phyloP scores from a whole-genome alignment of 2,329 filamentous ascomycete genomes.

The Cercospora beticola region DNA sequence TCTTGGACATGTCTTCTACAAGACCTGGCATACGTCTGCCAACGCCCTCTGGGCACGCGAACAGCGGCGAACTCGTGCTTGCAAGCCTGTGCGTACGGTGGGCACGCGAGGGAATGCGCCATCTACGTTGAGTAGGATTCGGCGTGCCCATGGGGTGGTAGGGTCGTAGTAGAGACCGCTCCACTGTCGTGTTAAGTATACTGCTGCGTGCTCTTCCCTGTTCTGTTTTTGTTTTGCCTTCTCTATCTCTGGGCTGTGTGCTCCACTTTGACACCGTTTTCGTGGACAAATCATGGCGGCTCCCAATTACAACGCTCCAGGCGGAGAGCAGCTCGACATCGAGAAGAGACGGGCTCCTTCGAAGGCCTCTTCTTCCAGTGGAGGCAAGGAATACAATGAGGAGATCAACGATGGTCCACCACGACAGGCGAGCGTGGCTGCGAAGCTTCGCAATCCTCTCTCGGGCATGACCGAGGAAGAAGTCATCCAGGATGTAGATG shows the following conservation, averaged over 20 bases:
- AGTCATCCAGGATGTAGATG: constrained; percentile 31
- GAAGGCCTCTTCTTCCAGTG: constrained; percentile 18
- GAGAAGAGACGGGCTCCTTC: constrained; percentile 21
- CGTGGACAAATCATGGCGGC: not conserved
- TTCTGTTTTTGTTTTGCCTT: not conserved
- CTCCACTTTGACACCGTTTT: not conserved
- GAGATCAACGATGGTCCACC: constrained; percentile 14
- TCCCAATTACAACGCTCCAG: not conserved
- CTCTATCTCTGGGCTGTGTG: not conserved
- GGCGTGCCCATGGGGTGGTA: not conserved
- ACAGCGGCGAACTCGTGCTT: not conserved
- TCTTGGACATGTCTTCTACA: constrained; percentile 18
- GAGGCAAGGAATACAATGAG: constrained; percentile 16
- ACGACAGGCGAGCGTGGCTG: constrained; percentile 26
- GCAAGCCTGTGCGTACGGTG: not conserved
- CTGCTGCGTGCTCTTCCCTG: not conserved
- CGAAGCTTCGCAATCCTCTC: constrained; percentile 32
- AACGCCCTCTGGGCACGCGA: constrained; percentile 14
- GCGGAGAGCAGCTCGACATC: not conserved
- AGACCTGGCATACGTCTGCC: constrained; percentile 24
- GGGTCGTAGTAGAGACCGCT: not conserved
- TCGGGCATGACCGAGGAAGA: constrained; percentile 32
- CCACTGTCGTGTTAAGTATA: constrained; percentile 7
- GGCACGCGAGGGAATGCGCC: constrained; percentile 7
- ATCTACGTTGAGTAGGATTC: constrained; percentile 12